Evolutionary conservation across 805 yeast species (phyloP).

Genomic region (Candida nanaspora): DNA sequence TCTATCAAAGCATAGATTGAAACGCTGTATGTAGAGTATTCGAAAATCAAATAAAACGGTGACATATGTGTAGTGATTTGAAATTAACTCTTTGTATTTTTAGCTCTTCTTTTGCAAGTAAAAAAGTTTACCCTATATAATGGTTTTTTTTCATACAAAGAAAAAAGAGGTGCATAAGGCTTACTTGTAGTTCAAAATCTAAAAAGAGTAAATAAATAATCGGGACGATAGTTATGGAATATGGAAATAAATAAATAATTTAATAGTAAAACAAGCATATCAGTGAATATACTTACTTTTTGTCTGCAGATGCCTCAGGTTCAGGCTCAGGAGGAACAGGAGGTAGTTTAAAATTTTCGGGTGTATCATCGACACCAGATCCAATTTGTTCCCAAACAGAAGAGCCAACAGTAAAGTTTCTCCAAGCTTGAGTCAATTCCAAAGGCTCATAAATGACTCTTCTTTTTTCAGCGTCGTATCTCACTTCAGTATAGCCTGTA

Average conservation of each 20-base stretch:
- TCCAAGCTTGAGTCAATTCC: slow-evolving; percentile 87
- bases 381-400: slow-evolving; percentile 92
- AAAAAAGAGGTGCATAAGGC: no score
- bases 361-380: slow-evolving; percentile 74
- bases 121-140: no score
- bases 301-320: slow-evolving; percentile 29
- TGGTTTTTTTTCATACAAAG: no score
- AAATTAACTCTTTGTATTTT: no score
- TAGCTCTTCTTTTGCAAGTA: no score
- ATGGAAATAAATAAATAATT: no score
- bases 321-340: slow-evolving; percentile 73
- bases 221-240: no score
- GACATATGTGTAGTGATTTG: slow-evolving; percentile 1
- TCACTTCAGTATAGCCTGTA: slow-evolving; percentile 84
- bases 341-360: slow-evolving; percentile 76
- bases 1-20: slow-evolving; percentile 7
- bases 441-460: slow-evolving; percentile 85
- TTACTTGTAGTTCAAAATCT: no score
- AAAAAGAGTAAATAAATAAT: no score
- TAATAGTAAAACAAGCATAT: no score
- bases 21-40: no score
- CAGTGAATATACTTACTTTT: slow-evolving; percentile 16
- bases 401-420: slow-evolving; percentile 83
- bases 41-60: no score
- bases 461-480: slow-evolving; percentile 87